These are phyloP conservation scores for Fabrea salina DNA, from an alignment of 169 alveolate species.

Conservation along the genomic window DNA sequence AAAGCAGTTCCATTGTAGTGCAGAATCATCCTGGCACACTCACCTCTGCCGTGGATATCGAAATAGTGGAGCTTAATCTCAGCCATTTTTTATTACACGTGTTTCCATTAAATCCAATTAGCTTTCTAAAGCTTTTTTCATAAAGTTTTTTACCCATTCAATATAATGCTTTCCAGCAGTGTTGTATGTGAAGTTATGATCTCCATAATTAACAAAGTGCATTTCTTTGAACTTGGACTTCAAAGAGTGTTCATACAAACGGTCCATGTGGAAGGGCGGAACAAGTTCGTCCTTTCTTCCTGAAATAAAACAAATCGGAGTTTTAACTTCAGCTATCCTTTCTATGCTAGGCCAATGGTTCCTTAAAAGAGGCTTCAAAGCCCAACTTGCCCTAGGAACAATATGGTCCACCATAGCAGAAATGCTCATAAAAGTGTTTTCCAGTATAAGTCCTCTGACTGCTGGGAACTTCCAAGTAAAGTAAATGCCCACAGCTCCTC, in stretches of 20 bases:
- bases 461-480: slow-evolving; percentile 48
- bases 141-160: neutral
- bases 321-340: neutral
- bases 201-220: neutral
- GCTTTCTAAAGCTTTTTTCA: neutral
- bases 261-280: slow-evolving; percentile 22
- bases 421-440: slow-evolving; percentile 42
- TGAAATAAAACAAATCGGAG: slow-evolving; percentile 34
- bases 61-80: slow-evolving; percentile 43
- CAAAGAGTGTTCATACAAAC: neutral
- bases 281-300: slow-evolving; percentile 35
- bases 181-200: neutral
- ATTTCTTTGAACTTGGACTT: neutral
- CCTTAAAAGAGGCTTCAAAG: neutral
- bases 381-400: neutral
- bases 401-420: slow-evolving; percentile 7
- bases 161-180: neutral
- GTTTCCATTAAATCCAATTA: too few relatives aligned
- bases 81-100: neutral
- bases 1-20: slow-evolving; percentile 18
- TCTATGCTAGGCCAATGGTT: neutral
- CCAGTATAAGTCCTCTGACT: slow-evolving; percentile 41
- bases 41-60: slow-evolving; percentile 51
- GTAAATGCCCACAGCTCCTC: slow-evolving; percentile 84
- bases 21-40: slow-evolving; percentile 44